Conservation (phyloP, 2,329 filamentous ascomycete species). For the Biscogniauxia sp. region DNA sequence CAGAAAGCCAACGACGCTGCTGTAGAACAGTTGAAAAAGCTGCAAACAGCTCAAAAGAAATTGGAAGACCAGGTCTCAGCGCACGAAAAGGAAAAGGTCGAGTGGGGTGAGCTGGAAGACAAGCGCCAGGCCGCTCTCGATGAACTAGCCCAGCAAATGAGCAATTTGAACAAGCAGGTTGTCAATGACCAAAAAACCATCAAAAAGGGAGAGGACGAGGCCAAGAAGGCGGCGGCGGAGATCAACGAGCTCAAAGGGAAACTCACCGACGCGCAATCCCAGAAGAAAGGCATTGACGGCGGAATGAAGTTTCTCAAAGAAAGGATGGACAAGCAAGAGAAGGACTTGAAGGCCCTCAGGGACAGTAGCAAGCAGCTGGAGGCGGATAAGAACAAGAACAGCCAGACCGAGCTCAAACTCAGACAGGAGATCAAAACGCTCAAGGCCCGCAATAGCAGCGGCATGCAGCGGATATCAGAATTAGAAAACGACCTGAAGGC, state of each 20-base stretch:
- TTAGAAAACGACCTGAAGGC: neutral
- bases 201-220: neutral
- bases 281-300: neutral
- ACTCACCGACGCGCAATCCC: neutral
- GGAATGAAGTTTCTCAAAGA: neutral
- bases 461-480: neutral
- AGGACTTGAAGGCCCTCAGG: neutral
- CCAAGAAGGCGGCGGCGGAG: neutral
- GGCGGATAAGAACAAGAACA: slow-evolving; percentile 1
- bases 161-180: neutral
- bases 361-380: slow-evolving; percentile 1
- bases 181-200: neutral
- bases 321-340: neutral
- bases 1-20: neutral
- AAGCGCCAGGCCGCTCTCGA: neutral
- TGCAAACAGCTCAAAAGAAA: neutral
- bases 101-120: neutral
- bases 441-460: neutral
- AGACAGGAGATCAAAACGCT: neutral
- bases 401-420: neutral
- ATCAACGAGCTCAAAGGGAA: no score
- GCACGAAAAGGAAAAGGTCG: neutral
- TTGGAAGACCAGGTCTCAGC: neutral
- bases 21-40: neutral
- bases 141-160: neutral